phyloP scores from a whole-genome alignment of 805 yeast genomes.

The Zygosaccharomyces rouxii region DNA sequence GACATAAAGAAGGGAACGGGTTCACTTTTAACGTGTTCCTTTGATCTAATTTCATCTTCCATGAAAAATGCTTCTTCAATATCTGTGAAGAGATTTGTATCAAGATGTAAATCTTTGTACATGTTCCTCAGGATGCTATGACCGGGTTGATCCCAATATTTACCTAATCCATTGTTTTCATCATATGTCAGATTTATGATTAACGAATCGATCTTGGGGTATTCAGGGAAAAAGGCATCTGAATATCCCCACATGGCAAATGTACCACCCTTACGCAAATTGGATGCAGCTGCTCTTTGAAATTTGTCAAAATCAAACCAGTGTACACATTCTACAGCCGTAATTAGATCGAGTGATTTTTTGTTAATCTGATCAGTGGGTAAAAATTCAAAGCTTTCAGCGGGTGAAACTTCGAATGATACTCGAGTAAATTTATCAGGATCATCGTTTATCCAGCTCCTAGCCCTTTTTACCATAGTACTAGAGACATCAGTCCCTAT shows the following conservation, averaged over 20 bases:
- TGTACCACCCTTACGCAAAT: slow-evolving; percentile 60
- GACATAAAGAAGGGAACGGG: slow-evolving; percentile 34
- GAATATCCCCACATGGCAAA: slow-evolving; percentile 76
- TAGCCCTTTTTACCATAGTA: slow-evolving; percentile 51
- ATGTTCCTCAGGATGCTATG: slow-evolving; percentile 47
- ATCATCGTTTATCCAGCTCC: slow-evolving; percentile 19
- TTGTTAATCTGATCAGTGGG: slow-evolving; percentile 13
- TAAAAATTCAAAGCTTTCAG: slow-evolving; percentile 19
- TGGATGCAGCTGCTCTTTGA: slow-evolving; percentile 45
- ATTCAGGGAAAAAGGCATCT: slow-evolving; percentile 57
- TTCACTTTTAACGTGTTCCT: slow-evolving; percentile 13
- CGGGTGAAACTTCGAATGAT: slow-evolving; percentile 32
- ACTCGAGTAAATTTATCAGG: slow-evolving; percentile 10
- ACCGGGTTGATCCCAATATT: slow-evolving; percentile 85
- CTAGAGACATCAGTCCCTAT: slow-evolving; percentile 62
- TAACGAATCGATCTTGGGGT: slow-evolving; percentile 52
- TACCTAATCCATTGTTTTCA: slow-evolving; percentile 41
- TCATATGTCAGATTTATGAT: slow-evolving; percentile 49
- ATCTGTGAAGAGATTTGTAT: slow-evolving; percentile 39
- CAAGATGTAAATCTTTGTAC: slow-evolving; percentile 27
- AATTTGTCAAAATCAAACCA: slow-evolving; percentile 65
- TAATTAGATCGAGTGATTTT: slow-evolving; percentile 49
- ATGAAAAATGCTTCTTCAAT: slow-evolving; percentile 32
- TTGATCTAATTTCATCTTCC: slow-evolving; percentile 16
- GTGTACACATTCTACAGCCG: slow-evolving; percentile 85